Evolutionary conservation across 208 protist species (phyloP).

Genomic region (Leishmania guyanensis): DNA sequence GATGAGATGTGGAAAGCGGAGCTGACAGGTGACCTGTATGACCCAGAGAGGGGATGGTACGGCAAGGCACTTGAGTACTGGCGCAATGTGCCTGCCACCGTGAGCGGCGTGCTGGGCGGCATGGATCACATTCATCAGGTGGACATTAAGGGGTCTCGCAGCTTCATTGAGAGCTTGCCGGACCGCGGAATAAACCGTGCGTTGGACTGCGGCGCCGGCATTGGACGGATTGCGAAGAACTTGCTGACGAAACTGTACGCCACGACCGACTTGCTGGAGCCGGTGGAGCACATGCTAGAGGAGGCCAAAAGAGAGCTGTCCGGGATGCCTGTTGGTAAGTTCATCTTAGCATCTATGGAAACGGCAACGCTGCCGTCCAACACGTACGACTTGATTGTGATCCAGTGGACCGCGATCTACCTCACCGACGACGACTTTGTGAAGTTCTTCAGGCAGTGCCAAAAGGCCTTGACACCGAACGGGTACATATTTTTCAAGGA

Average conservation of each 20-base stretch:
- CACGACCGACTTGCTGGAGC: constrained; percentile 86
- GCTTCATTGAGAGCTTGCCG: constrained; percentile 69
- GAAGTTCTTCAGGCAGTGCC: constrained; percentile 81
- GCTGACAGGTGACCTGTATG: constrained; percentile 75
- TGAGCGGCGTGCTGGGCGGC: constrained; percentile 92
- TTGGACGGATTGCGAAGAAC: constrained; percentile 87
- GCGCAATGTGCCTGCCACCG: constrained; percentile 77
- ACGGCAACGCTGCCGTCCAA: constrained; percentile 49
- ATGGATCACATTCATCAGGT: constrained; percentile 77
- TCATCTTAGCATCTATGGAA: constrained; percentile 87
- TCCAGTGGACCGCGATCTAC: constrained; percentile 94
- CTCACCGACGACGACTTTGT: constrained; percentile 93
- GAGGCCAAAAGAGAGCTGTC: constrained; percentile 82
- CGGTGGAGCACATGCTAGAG: constrained; percentile 84
- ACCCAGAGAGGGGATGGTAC: constrained; percentile 83
- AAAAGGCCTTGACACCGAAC: constrained; percentile 62
- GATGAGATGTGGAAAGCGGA: constrained; percentile 79
- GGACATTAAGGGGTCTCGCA: constrained; percentile 66
- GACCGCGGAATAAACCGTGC: constrained; percentile 63
- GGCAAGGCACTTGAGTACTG: constrained; percentile 90
- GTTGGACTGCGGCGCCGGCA: constrained; percentile 91
- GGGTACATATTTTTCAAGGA: constrained; percentile 95
- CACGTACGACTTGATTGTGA: constrained; percentile 91
- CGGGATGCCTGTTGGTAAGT: constrained; percentile 70
- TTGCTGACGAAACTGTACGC: constrained; percentile 76